These are phyloP conservation scores for Penicillium robsamsonii DNA, from an alignment of 495 filamentous ascomycete genomes.

Conservation along the genomic window DNA sequence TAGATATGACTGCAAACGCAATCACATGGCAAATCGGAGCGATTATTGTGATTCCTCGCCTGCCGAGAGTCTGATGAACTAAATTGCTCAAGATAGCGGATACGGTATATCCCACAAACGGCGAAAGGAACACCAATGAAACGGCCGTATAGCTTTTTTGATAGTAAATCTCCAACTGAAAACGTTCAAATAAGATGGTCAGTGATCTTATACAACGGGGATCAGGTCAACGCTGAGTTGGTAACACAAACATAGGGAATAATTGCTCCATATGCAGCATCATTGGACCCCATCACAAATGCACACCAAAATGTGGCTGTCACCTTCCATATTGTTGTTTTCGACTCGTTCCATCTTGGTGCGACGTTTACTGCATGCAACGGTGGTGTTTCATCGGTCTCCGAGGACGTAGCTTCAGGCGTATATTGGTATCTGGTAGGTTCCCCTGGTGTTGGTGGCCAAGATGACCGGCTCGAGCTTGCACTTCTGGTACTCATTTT, in stretches of 20 bases:
- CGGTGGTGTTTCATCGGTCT: slow-evolving; percentile 12
- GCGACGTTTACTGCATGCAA: slow-evolving; percentile 20
- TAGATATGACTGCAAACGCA: slow-evolving; percentile 53
- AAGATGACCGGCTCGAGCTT: not conserved
- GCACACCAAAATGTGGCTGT: slow-evolving; percentile 23
- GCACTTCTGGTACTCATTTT: not conserved
- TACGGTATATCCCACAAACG: slow-evolving; percentile 53
- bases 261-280: slow-evolving; percentile 64
- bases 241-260: slow-evolving; percentile 44
- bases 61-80: slow-evolving; percentile 59
- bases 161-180: slow-evolving; percentile 56
- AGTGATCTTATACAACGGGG: not conserved
- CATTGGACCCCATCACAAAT: slow-evolving; percentile 70
- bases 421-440: not conserved
- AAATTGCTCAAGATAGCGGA: slow-evolving; percentile 53
- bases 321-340: slow-evolving; percentile 23
- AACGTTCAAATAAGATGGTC: not conserved
- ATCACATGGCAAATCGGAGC: slow-evolving; percentile 59
- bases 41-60: slow-evolving; percentile 67
- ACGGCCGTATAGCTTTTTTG: slow-evolving; percentile 51
- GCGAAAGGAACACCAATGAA: slow-evolving; percentile 59
- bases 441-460: not conserved
- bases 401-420: not conserved
- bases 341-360: slow-evolving; percentile 27
- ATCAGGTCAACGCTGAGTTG: not conserved